A percentile compares a stretch with the other conserved stretches of the same genome.
Evolutionary conservation across 1,284 basidiomycete genomes (phyloP).

Genomic region (Leccinum fuscescens): DNA sequence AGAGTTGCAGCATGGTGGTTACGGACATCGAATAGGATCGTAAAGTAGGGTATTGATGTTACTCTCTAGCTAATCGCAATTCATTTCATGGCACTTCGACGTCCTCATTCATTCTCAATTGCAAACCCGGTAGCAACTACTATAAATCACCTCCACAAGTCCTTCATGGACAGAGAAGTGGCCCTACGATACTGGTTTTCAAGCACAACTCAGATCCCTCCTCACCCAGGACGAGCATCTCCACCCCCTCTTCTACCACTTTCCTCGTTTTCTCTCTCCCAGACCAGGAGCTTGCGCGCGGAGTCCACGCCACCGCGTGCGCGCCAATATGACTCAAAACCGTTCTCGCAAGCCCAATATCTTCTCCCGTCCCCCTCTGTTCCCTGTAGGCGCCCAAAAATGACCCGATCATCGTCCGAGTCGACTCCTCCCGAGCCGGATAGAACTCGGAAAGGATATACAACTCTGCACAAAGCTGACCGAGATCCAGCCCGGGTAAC

Average conservation of each 20-base stretch:
- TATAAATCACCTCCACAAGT: background rate
- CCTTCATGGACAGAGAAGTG: slow-evolving; percentile 21
- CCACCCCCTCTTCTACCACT: slow-evolving; percentile 48
- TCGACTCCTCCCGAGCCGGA: slow-evolving; percentile 35
- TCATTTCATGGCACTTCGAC: too few species aligned
- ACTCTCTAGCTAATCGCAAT: too few species aligned
- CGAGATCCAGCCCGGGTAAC: slow-evolving; percentile 51
- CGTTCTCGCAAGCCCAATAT: slow-evolving; percentile 27
- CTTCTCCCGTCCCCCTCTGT: slow-evolving; percentile 13
- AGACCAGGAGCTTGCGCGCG: slow-evolving; percentile 43
- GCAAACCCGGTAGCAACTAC: background rate
- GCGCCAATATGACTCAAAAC: slow-evolving; percentile 47
- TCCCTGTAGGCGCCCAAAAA: slow-evolving; percentile 46
- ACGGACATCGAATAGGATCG: too few species aligned
- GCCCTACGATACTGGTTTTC: slow-evolving; percentile 30
- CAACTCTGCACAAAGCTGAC: slow-evolving; percentile 60
- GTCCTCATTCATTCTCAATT: background rate
- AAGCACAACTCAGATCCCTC: slow-evolving; percentile 33
- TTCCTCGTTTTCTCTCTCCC: slow-evolving; percentile 42
- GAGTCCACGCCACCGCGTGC: slow-evolving; percentile 48
- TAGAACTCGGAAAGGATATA: slow-evolving; percentile 46
- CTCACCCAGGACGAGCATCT: slow-evolving; percentile 40
- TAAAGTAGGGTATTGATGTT: too few species aligned
- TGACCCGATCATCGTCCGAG: slow-evolving; percentile 35
- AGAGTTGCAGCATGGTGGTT: too few species aligned